Evolutionary conservation across 345 rosid species (phyloP).

Genomic region (Murraya koenigii): DNA sequence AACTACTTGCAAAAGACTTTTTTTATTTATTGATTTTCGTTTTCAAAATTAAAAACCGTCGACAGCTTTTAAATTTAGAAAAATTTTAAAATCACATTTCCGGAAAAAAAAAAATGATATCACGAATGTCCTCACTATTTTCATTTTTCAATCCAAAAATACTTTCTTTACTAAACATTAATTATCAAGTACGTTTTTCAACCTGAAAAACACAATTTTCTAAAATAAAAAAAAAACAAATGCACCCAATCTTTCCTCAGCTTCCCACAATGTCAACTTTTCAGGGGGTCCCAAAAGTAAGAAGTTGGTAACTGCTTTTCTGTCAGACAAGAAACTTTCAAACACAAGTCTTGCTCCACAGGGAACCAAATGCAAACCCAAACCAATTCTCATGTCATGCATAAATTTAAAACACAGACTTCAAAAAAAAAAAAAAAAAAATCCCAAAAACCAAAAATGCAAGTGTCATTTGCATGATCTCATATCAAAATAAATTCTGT

Average conservation of each 20-base stretch:
- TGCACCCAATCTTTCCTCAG: not conserved
- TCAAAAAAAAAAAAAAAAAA: not conserved
- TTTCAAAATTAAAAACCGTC: too few species aligned
- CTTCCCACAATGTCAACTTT: conserved; percentile 17
- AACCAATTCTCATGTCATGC: not conserved
- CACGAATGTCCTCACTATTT: too few species aligned
- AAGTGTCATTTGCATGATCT: conserved; percentile 10
- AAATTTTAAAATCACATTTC: too few species aligned
- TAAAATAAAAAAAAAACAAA: not conserved
- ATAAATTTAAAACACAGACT: too few species aligned
- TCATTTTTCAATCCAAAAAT: too few species aligned
- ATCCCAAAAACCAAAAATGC: not conserved
- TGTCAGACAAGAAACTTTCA: conserved; percentile 6
- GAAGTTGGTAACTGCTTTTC: conserved; percentile 12
- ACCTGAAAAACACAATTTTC: not conserved
- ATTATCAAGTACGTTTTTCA: not conserved
- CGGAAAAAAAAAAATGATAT: not conserved
- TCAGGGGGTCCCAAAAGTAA: conserved; percentile 6
- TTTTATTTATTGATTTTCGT: too few species aligned
- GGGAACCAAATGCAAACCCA: not conserved
- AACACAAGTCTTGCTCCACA: not conserved
- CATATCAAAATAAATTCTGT: not conserved
- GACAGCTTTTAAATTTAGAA: too few species aligned
- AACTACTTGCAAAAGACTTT: too few species aligned
- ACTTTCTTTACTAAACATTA: too few species aligned